Base-by-base conservation (phyloP, 2,329 filamentous ascomycete genomes). In the Epichloe uncinata region DNA sequence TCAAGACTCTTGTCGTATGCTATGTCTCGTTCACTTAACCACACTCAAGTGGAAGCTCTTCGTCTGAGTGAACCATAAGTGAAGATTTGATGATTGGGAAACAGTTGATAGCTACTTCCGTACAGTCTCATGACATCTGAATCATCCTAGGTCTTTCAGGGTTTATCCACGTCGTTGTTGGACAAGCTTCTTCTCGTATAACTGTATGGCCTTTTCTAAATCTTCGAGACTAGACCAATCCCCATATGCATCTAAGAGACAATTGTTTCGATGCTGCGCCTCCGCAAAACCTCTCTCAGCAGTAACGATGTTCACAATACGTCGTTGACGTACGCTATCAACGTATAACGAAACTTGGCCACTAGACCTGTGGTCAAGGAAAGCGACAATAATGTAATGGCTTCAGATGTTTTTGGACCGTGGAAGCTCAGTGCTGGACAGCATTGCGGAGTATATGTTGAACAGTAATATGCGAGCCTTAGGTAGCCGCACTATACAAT, bases 181-280 rank as follows among this genome's bases (percentile, higher is more conserved):
- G 38, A 22, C 38, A 8, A 11, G 8, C 45, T 61, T 61, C 53
- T 61, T 63, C 56, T 72, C 71, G 57, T 77, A 77, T 26, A 67
- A 66, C 47, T 66, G 61, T 48, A 76, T 65, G 2, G 73, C 73
- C 43, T 66, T 69, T 57, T 77, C 71, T 34, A 77, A 62, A 54
- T 69, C 69, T 26, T 70, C 67, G 4, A 77, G 63, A 53, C 68
- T 75, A 30, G 69, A 69, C 13, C 73, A 67, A 53, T 73, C 72
- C 44, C 73, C 72, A 52, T 76, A 77, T 50, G 73, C 68, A 36
- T 75, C 68, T 61, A 74, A 64, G 53, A 77, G 61, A 50, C 71
- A 63, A 18, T 68, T 65, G 52, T 73, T 67, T 45, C 62, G 62
- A 38, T 61, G 61, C 53, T 63, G 63, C 47, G 60, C 61, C 47